phyloP scores from a whole-genome alignment of 768 basidiomycete species.

The Leccinum variicolor region DNA sequence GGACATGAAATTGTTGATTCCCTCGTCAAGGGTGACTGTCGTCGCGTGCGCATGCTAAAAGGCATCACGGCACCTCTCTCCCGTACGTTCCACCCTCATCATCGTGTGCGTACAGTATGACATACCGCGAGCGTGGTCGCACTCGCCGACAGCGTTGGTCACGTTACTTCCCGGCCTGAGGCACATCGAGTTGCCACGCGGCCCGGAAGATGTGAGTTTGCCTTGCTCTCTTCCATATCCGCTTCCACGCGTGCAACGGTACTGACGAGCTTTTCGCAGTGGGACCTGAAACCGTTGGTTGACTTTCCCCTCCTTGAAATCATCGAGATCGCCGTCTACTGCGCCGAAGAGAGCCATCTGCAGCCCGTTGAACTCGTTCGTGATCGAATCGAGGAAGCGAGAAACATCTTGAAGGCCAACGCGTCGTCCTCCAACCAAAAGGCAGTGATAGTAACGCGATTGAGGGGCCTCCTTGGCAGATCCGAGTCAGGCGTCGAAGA shows the following conservation, averaged over 20 bases:
- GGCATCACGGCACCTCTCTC: slow-evolving; percentile 2
- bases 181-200: not conserved
- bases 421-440: slow-evolving; percentile 5
- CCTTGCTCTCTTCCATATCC: not conserved
- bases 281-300: not conserved
- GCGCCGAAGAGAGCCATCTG: not conserved
- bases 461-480: not conserved
- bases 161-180: slow-evolving; percentile 8
- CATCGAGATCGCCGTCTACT: slow-evolving; percentile 1
- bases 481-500: not conserved
- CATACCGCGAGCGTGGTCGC: not conserved
- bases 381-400: not conserved
- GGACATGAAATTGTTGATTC: slow-evolving; percentile 6
- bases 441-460: not conserved
- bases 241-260: not conserved
- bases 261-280: not conserved
- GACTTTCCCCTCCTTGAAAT: slow-evolving; percentile 1
- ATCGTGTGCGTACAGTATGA: not conserved
- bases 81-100: slow-evolving; percentile 5
- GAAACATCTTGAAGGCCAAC: slow-evolving; percentile 5
- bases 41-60: slow-evolving; percentile 4
- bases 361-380: not conserved
- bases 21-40: slow-evolving; percentile 4
- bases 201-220: not conserved
- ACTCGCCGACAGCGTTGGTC: slow-evolving; percentile 2